Base-by-base conservation (phyloP, 176 grass and related monocot species). In the Avena eriantha region DNA sequence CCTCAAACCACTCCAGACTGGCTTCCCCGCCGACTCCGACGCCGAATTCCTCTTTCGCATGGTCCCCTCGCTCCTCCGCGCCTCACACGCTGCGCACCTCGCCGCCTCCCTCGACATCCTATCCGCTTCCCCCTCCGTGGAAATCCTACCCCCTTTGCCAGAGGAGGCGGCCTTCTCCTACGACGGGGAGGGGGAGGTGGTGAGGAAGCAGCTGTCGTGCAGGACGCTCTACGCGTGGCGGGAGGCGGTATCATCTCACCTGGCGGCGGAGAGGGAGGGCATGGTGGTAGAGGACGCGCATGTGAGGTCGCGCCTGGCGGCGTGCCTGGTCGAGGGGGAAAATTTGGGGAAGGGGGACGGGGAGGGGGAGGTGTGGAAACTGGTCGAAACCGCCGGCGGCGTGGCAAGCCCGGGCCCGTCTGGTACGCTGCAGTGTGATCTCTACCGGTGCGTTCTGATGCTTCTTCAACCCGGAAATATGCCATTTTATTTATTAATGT, bases 1-100 rank as follows among this genome's bases (percentile, higher is more conserved):
- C 90, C 86, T 98, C 84, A 98, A 98, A 76, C 96, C 93, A 10
- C 90, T 98, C 13, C 93, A 98, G 85, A 98, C 96, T 4, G 93
- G 96, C 46, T 98, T 91, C 84, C 96, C 93, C 24, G 11, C 53
- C 22, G 96, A 98, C 65, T 98, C 93, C 76, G 96, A 98, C 73
- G 83, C 96, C 48, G 82, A 92, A 10, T 98, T 88, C 86, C 86
- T 98, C 46, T 95, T 87, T 69, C 17, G 49, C 82, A 88, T 63
- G 86, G 81, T 79, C 61, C 80, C 88, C 17, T 34, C 79, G 22
- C 88, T 89, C 69, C 88, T 93, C 79, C 88, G 72, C 80, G 51
- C 54, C 49, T 79, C 16, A 69, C 22, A 24, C 1, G 11, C 10
- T 1, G 54, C 66, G 47, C 80, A 81, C 66, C 88, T 98, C 8